Conservation (phyloP, 1,139 yeast species). For the Lodderomyces margitis region DNA sequence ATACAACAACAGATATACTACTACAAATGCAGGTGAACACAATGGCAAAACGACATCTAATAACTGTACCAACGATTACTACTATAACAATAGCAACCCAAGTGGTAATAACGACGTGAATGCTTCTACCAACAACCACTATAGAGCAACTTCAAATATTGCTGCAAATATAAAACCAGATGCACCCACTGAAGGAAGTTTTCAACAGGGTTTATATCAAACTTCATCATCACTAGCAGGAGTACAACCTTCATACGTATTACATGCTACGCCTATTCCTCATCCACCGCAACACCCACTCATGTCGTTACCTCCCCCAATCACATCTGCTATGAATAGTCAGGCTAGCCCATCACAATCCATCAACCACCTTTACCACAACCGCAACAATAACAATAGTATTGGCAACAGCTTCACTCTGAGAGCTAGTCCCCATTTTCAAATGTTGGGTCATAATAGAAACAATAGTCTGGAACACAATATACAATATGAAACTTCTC, state of each 20-base stretch:
- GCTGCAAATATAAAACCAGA: not conserved
- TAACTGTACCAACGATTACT: not conserved
- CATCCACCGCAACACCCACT: constrained; percentile 6
- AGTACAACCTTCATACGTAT: too few relatives aligned
- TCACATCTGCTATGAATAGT: constrained; percentile 8
- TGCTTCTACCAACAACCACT: not conserved
- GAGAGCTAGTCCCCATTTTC: constrained; percentile 1
- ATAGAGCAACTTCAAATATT: not conserved
- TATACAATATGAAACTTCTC: not conserved
- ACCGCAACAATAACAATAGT: constrained; percentile 1
- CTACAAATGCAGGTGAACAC: not conserved
- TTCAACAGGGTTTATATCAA: not conserved
- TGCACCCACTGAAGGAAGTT: not conserved
- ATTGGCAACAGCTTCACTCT: not conserved
- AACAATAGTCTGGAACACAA: not conserved
- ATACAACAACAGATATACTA: not conserved
- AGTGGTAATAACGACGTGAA: not conserved
- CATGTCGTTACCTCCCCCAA: constrained; percentile 8
- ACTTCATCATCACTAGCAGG: not conserved
- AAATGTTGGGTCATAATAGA: not conserved
- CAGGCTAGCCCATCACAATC: constrained; percentile 1
- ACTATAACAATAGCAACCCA: not conserved
- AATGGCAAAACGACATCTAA: not conserved
- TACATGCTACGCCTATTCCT: constrained; percentile 2
- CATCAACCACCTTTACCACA: not conserved